A percentile compares a stretch with the other conserved stretches of the same genome.
Evolutionary conservation across 1,284 basidiomycete species (phyloP).

Genomic region (Xanthoconium separans): DNA sequence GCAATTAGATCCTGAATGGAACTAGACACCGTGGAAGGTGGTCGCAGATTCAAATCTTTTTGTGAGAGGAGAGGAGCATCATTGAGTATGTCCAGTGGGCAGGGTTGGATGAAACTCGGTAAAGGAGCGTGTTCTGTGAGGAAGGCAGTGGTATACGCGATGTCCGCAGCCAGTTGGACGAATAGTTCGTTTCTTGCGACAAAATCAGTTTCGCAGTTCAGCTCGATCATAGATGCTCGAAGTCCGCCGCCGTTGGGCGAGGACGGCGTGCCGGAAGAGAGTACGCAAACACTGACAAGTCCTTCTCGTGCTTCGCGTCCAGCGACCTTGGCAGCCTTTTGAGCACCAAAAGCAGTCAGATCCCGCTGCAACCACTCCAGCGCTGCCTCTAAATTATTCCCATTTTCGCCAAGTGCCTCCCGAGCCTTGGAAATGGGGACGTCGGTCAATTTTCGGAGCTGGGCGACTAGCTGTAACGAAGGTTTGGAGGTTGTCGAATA

Average conservation of each 20-base stretch:
- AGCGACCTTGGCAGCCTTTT: constrained; percentile 83
- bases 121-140: constrained; percentile 54
- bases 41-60: constrained; percentile 35
- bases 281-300: constrained; percentile 72
- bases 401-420: constrained; percentile 77
- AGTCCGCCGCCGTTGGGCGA: constrained; percentile 46
- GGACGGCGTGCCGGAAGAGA: constrained; percentile 54
- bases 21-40: constrained; percentile 59
- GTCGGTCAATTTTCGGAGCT: constrained; percentile 79
- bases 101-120: constrained; percentile 41
- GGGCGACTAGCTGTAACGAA: constrained; percentile 76
- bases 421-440: constrained; percentile 87
- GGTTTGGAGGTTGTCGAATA: constrained; percentile 48
- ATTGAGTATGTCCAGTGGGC: constrained; percentile 53
- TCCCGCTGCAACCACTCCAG: constrained; percentile 82
- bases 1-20: constrained; percentile 81
- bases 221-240: constrained; percentile 85
- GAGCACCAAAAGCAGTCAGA: constrained; percentile 66
- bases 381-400: constrained; percentile 76
- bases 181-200: constrained; percentile 90
- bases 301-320: constrained; percentile 77
- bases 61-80: constrained; percentile 69
- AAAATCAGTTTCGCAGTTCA: constrained; percentile 98
- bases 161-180: constrained; percentile 70
- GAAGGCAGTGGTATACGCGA: constrained; percentile 87